A percentile compares a stretch with the other conserved stretches of the same genome.
phyloP scores from a whole-genome alignment of 2,329 filamentous ascomycete species.

The Nigrospora sphaerica region DNA sequence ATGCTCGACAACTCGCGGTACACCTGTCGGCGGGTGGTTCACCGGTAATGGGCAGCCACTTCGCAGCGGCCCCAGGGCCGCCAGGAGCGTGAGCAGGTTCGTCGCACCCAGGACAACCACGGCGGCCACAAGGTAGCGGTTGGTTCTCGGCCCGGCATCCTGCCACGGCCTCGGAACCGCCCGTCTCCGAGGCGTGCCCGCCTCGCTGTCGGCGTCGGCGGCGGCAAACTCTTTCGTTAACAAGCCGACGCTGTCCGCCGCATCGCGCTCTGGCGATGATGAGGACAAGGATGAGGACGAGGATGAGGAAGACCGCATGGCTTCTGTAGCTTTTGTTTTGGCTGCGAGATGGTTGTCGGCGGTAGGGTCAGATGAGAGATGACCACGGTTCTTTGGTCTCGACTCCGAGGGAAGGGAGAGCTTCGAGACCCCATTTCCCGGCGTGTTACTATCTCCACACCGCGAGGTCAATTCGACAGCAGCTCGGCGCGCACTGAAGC shows the following conservation, averaged over 20 bases:
- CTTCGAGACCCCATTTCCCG: too few species aligned
- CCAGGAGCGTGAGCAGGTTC: neutral
- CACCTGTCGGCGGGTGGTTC: conserved; percentile 6
- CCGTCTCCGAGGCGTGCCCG: neutral
- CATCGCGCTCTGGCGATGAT: neutral
- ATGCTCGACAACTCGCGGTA: conserved; percentile 2
- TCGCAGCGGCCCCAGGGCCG: neutral
- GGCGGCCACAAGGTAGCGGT: neutral
- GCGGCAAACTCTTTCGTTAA: neutral
- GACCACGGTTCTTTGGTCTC: too few species aligned
- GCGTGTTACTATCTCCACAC: too few species aligned
- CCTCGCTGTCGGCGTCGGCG: neutral
- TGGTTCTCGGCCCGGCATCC: neutral
- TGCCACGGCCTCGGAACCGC: neutral
- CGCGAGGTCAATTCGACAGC: too few species aligned
- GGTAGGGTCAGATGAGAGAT: too few species aligned
- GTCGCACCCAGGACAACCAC: neutral
- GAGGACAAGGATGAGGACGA: too few species aligned
- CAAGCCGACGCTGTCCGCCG: neutral
- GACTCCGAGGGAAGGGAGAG: too few species aligned
- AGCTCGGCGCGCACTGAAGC: too few species aligned
- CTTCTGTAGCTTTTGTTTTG: too few species aligned
- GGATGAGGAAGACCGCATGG: too few species aligned
- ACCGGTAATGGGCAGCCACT: neutral
- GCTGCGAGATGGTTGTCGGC: too few species aligned